A percentile compares a stretch with the other conserved stretches of the same genome.
Evolutionary conservation across 305 asterid species (phyloP).

Genomic region (Galium porrigens): DNA sequence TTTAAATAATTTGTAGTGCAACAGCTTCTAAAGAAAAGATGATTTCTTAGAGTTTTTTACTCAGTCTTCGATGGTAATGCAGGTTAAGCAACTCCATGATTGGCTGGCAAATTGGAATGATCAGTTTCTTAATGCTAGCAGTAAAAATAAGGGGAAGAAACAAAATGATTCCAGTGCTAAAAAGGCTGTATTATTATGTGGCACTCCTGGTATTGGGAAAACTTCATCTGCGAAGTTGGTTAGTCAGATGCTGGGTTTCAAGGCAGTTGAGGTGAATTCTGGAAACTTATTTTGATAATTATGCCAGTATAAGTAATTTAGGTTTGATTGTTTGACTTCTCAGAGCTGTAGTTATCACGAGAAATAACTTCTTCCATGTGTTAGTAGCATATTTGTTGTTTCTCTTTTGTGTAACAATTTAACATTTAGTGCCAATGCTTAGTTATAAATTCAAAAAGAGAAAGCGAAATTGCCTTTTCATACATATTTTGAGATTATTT

Average conservation of each 20-base stretch:
- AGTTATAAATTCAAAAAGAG: neutral
- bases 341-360: neutral
- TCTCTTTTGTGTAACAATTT: neutral
- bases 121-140: conserved; percentile 47
- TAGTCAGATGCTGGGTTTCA: conserved; percentile 85
- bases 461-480: neutral
- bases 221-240: conserved; percentile 88
- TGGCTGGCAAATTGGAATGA: conserved; percentile 75
- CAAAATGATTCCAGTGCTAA: conserved; percentile 74
- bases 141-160: conserved; percentile 64
- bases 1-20: conserved; percentile 17
- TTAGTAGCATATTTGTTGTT: neutral
- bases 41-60: conserved; percentile 12
- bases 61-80: conserved; percentile 23
- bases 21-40: neutral
- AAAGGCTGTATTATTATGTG: conserved; percentile 80
- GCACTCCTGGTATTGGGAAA: conserved; percentile 96
- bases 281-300: neutral
- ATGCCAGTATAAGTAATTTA: neutral
- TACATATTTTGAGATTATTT: neutral
- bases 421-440: neutral
- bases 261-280: conserved; percentile 60
- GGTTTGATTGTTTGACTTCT: neutral
- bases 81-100: conserved; percentile 97
- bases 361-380: neutral